These are phyloP conservation scores for Penicillium roqueforti DNA, from an alignment of 495 filamentous ascomycete species.

Conservation along the genomic window DNA sequence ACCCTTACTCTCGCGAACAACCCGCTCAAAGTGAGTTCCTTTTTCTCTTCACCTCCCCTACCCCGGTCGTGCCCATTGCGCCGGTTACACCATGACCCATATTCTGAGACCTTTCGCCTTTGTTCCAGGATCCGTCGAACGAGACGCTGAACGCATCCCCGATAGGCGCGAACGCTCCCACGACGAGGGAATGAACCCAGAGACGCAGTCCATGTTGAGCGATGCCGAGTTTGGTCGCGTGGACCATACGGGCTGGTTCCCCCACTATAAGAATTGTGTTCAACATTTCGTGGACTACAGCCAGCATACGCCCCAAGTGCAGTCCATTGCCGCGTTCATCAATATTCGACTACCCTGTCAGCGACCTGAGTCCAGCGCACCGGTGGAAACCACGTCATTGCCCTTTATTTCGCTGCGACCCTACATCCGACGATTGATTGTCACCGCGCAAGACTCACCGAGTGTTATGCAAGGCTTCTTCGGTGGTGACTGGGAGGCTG, in stretches of 20 bases:
- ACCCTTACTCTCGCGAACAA: slow-evolving; percentile 28
- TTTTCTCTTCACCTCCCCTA: not conserved
- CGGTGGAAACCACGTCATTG: slow-evolving; percentile 12
- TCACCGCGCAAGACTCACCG: slow-evolving; percentile 79
- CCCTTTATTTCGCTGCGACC: slow-evolving; percentile 67
- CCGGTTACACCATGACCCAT: slow-evolving; percentile 13
- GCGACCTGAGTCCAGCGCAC: slow-evolving; percentile 18
- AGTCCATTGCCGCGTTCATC: slow-evolving; percentile 84
- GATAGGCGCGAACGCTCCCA: slow-evolving; percentile 21
- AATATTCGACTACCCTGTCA: slow-evolving; percentile 64
- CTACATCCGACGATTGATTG: slow-evolving; percentile 85
- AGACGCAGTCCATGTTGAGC: slow-evolving; percentile 13
- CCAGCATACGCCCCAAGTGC: slow-evolving; percentile 72
- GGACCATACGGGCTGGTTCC: slow-evolving; percentile 87
- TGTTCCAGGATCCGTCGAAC: slow-evolving; percentile 22
- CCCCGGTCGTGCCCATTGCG: not conserved
- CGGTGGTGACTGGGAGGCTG: slow-evolving; percentile 74
- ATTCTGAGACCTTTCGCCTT: slow-evolving; percentile 25
- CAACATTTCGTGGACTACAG: slow-evolving; percentile 83
- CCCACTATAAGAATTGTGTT: slow-evolving; percentile 79
- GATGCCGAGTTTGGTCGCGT: slow-evolving; percentile 37
- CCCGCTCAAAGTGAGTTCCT: slow-evolving; percentile 33
- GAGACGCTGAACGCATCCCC: slow-evolving; percentile 26
- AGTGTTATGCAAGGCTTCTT: slow-evolving; percentile 82
- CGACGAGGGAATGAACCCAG: slow-evolving; percentile 14